Evolutionary conservation across 2,329 filamentous ascomycete genomes (phyloP).

Genomic region (Didymella pinodella): DNA sequence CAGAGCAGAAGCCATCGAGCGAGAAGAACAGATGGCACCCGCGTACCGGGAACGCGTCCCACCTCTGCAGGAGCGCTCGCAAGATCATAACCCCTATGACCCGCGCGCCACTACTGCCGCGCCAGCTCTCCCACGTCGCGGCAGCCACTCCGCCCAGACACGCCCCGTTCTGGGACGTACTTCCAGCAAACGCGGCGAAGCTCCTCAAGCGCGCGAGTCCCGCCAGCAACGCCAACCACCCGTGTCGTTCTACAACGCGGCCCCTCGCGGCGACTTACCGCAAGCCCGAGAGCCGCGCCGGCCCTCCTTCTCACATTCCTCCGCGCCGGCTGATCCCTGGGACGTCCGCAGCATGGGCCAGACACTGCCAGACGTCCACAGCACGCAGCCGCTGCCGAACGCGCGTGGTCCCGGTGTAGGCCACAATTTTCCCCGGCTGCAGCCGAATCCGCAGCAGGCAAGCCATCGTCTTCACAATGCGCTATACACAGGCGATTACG

Average conservation of each 20-base stretch:
- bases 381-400: constrained; percentile 21
- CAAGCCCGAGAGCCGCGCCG: constrained; percentile 7
- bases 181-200: not conserved
- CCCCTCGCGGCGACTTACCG: not conserved
- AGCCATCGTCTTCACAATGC: constrained; percentile 26
- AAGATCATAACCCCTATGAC: constrained; percentile 35
- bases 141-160: not conserved
- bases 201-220: not conserved
- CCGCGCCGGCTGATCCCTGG: constrained; percentile 30
- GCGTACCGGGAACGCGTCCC: not conserved
- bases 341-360: constrained; percentile 32
- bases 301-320: not conserved
- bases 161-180: not conserved
- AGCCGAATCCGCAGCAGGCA: constrained; percentile 22
- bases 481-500: constrained; percentile 27
- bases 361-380: constrained; percentile 25
- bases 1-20: constrained; percentile 35
- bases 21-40: constrained; percentile 27
- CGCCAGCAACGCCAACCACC: constrained; percentile 4
- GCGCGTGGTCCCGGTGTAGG: constrained; percentile 13
- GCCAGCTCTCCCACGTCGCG: not conserved
- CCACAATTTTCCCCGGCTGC: constrained; percentile 19
- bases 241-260: not conserved
- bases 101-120: constrained; percentile 21
- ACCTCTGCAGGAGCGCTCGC: constrained; percentile 32